These are phyloP conservation scores for Saccharomycopsis selenospora DNA, from an alignment of 805 yeast genomes.

Conservation along the genomic window DNA sequence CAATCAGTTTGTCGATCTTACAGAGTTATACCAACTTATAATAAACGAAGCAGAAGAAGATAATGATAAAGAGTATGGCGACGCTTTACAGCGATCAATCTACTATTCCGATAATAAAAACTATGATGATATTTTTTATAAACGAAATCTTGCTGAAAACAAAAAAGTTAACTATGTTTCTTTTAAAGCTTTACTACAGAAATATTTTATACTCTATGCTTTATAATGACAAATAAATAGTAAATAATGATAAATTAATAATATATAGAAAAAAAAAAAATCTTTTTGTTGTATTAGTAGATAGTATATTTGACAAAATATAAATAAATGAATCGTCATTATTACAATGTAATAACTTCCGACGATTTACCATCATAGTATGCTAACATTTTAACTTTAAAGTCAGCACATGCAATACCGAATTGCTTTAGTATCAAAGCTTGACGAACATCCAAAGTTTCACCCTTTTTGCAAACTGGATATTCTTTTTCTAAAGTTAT, in stretches of 20 bases:
- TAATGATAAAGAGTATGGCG: neutral
- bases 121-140: too few species aligned
- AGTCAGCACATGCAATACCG: conserved; percentile 91
- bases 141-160: neutral
- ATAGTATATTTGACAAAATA: too few species aligned
- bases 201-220: neutral
- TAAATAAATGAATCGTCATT: too few species aligned
- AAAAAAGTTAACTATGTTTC: neutral
- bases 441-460: conserved; percentile 78
- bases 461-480: conserved; percentile 74
- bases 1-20: neutral
- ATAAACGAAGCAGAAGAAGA: neutral
- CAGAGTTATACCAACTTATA: neutral
- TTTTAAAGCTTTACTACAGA: neutral
- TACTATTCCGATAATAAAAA: neutral
- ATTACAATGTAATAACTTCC: conserved; percentile 7
- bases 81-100: neutral
- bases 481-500: conserved; percentile 69
- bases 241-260: too few species aligned
- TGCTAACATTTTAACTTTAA: conserved; percentile 73
- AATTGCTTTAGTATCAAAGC: conserved; percentile 89
- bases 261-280: too few species aligned
- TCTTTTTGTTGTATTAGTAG: too few species aligned
- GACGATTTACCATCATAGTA: conserved; percentile 63
- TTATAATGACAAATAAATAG: too few species aligned